Evolutionary conservation across 2,329 filamentous ascomycete genomes (phyloP).

Genomic region (Fusarium luffae): DNA sequence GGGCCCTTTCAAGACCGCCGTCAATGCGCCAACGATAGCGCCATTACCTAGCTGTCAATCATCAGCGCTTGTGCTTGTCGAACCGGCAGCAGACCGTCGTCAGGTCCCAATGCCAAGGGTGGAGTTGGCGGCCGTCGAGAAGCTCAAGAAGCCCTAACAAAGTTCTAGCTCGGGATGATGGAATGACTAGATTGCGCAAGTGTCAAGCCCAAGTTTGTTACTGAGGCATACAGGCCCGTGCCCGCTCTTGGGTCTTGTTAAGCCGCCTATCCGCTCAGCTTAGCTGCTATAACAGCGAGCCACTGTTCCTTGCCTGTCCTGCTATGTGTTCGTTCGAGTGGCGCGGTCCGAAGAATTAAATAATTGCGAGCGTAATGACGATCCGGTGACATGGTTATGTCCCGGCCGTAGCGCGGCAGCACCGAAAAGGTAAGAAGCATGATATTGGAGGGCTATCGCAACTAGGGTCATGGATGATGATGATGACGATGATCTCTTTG

Average conservation of each 20-base stretch:
- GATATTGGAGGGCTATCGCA: conserved; percentile 9
- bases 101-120: conserved; percentile 32
- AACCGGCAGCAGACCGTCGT: conserved; percentile 33
- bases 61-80: conserved; percentile 36
- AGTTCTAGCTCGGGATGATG: conserved; percentile 41
- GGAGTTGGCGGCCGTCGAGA: conserved; percentile 30
- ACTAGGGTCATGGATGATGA: conserved; percentile 34
- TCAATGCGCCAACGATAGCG: conserved; percentile 34
- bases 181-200: conserved; percentile 19
- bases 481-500: conserved; percentile 31
- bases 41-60: conserved; percentile 42
- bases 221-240: conserved; percentile 14
- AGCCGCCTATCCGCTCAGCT: not conserved
- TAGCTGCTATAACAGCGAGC: conserved; percentile 8
- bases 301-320: conserved; percentile 18
- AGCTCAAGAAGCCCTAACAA: conserved; percentile 43
- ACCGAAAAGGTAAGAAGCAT: conserved; percentile 28
- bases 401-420: conserved; percentile 37
- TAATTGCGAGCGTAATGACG: conserved; percentile 29
- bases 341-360: conserved; percentile 21
- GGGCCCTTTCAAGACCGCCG: conserved; percentile 24
- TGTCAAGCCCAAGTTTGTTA: not conserved
- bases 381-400: conserved; percentile 21
- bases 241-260: not conserved
- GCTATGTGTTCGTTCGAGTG: conserved; percentile 1